Percentiles rank a stretch among this genome's conserved stretches.
phyloP scores from a whole-genome alignment of 805 yeast species.

The Lachancea cidri region DNA sequence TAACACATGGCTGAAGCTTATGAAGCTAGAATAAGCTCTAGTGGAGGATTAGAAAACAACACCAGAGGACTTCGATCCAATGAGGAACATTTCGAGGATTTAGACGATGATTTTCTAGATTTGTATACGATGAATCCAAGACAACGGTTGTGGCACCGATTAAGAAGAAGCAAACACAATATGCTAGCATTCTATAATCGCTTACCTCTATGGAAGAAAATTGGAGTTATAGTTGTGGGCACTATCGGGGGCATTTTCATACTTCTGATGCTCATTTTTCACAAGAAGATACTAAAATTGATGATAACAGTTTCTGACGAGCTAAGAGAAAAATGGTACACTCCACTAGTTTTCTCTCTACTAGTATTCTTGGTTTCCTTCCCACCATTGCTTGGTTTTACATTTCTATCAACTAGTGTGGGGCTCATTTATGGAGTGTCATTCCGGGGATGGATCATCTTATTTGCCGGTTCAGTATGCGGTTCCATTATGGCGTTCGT shows the following conservation, averaged over 20 bases:
- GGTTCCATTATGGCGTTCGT: conserved; percentile 78
- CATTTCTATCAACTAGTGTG: conserved; percentile 55
- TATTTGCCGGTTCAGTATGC: conserved; percentile 60
- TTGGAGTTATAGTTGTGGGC: conserved; percentile 12
- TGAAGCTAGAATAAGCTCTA: conserved; percentile 15
- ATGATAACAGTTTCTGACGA: conserved; percentile 42
- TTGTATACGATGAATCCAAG: conserved; percentile 30
- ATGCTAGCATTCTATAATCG: conserved; percentile 13
- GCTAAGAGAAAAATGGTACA: conserved; percentile 38
- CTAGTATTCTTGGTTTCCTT: conserved; percentile 66
- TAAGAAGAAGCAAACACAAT: conserved; percentile 13
- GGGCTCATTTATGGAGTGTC: conserved; percentile 85
- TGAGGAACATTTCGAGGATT: conserved; percentile 17
- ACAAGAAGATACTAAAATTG: conserved; percentile 24
- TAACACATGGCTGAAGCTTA: conserved; percentile 14
- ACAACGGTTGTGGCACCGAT: conserved; percentile 25
- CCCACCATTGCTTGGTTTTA: conserved; percentile 87
- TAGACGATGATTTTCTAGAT: conserved; percentile 31
- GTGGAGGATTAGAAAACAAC: conserved; percentile 1
- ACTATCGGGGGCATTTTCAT: conserved; percentile 14
- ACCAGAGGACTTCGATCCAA: conserved; percentile 4
- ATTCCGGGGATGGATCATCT: conserved; percentile 66
- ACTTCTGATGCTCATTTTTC: conserved; percentile 23
- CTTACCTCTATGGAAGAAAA: conserved; percentile 23
- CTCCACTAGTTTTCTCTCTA: conserved; percentile 43